Base-by-base conservation (phyloP, 2,329 filamentous ascomycete species). In the Fusarium sp. region DNA sequence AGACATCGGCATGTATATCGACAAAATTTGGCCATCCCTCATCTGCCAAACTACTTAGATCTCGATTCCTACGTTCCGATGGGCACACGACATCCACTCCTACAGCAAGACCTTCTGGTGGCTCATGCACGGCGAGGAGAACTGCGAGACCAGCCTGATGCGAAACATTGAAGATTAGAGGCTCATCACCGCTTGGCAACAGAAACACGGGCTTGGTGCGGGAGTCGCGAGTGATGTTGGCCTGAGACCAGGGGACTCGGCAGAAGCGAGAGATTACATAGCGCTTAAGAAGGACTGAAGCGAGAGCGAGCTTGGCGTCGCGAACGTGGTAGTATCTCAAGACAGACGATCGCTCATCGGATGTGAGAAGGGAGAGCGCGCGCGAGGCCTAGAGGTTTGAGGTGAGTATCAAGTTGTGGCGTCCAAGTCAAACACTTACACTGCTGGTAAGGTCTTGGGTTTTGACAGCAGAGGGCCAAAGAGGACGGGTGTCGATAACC, bases 71-170 rank as follows among this genome's bases (percentile, higher is more conserved):
- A 28, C 92, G 84, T 81, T 95, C 92, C 56, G 85, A 84, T 3
- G 90, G 88, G 75, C 90, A 92, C 5, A 94, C 91, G n/a, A 95
- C 83, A 76, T 95, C 92, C 4, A 91, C 86, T 45, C 92, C 92
- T 0, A 93, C 83, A 45, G 90, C 79, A 3, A 76, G 57, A 5
- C 71, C 73, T 2, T 20, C 79, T 73, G 51, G 74, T n/a, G 49
- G 71, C 20, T 74, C 75, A 41, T 77, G 75, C 4, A 83, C 79
- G 15, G 89, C 90, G 14, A 91, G 83, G 30, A 94, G 81, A 3
- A 87, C 86, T 0, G 94, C 92, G 17, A 95, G 80, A 3, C 92
- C 92, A 10, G 89, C 90, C 81, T 95, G 92, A 77, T 95, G 92
- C 45, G 87, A 90, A 56, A 94, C 86, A 78, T 95, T 95, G 83